A percentile compares a stretch with the other conserved stretches of the same genome.
Conservation (phyloP, 2,329 filamentous ascomycete genomes). For the Aspergillus tanneri region DNA sequence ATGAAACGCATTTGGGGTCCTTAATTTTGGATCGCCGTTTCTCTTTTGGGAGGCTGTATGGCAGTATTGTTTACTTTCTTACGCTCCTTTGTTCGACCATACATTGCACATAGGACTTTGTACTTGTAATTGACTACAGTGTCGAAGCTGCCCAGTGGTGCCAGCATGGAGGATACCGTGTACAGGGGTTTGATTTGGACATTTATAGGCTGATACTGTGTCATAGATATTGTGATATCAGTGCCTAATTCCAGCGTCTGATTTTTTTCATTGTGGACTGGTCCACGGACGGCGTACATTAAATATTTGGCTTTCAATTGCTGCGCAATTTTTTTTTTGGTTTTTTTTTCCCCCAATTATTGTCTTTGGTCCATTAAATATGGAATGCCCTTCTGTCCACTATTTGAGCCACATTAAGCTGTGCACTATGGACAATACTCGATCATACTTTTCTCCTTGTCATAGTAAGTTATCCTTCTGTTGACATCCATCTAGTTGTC, state of each 20-base stretch:
- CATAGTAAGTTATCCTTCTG: no score
- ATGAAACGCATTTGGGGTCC: slow-evolving; percentile 2
- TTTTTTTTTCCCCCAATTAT: not conserved
- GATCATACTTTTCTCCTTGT: no score
- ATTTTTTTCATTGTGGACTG: not conserved
- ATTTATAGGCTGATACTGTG: no score
- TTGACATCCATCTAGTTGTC: no score
- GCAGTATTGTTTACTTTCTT: not conserved
- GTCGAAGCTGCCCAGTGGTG: not conserved
- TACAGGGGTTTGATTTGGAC: slow-evolving; percentile 1
- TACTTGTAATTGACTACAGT: not conserved
- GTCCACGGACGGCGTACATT: slow-evolving; percentile 1
- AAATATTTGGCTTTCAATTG: no score
- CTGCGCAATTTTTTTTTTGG: no score
- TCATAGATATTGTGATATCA: no score
- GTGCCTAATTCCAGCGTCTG: not conserved
- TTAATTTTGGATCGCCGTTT: not conserved
- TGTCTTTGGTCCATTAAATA: no score
- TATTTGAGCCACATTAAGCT: no score
- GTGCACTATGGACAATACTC: no score
- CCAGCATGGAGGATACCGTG: not conserved
- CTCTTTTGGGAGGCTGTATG: not conserved
- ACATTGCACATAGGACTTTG: not conserved
- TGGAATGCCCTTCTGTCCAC: no score
- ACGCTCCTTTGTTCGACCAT: not conserved